Base-by-base conservation (phyloP, 441 rosid species). In the Mallotus japonicus region DNA sequence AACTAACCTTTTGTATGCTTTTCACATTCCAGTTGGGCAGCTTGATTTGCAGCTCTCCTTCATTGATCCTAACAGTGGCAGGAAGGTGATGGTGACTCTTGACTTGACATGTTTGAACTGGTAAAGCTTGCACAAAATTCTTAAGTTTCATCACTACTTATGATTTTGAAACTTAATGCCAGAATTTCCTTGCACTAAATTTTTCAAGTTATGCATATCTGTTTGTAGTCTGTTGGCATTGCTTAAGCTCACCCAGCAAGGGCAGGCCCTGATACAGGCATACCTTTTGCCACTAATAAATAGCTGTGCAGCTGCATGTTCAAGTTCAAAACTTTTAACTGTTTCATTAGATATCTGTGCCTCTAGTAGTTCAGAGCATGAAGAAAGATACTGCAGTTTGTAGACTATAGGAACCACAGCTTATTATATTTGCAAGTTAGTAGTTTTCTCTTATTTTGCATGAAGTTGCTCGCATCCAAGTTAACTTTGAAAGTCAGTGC, bases 11-110 rank as follows among this genome's bases (percentile, higher is more conserved):
- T 53, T 55, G 3, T 49, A 55, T 70, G 71, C 58, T 72, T 72
- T 63, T 46, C 56, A 14, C 65, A 28, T 70, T 78, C 81, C 83
- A 90, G 96, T 55, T 71, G 86, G 83, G 75, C 88, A 84, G 83
- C 97, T 95, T 60, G 84, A 85, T 75, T 80, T 95, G 88, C 90
- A 80, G 77, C 89, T 93, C 78, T 77, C 73, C 75, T 92, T 90
- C 75, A 17, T 85, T 46, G 84, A 87, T 71, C 75, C 85, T 82
- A 75, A 77, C 77, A 82, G 75, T 73, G 74, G 84, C 70, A 72
- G 83, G 77, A 93, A 86, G 85, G 80, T 89, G 81, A 79, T 19
- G 17, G 76, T 90, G 77, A 80, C 69, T 75, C 83, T 96, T 67
- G 87, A 93, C 78, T 7, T 96, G 85, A 70, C 90, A 19, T 90